These are phyloP conservation scores for Berberis thunbergii DNA, from an alignment of 164 flowering plant species.

Conservation along the genomic window DNA sequence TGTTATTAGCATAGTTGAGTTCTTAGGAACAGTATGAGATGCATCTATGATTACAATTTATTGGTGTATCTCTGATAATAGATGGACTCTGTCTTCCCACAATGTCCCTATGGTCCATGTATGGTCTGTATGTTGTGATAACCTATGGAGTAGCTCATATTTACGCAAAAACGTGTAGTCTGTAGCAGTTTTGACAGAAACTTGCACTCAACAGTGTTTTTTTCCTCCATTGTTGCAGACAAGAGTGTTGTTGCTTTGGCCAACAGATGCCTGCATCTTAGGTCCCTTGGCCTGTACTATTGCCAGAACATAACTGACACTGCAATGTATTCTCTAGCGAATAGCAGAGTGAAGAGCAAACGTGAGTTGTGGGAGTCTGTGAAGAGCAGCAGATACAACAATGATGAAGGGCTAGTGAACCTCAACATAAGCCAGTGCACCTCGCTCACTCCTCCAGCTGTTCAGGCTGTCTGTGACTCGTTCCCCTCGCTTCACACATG, in stretches of 20 bases:
- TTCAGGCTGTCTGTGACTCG: slow-evolving; percentile 90
- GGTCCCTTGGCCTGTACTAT: slow-evolving; percentile 83
- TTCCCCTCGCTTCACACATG: slow-evolving; percentile 93
- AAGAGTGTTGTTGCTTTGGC: slow-evolving; percentile 89
- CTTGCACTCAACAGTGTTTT: too few relatives aligned
- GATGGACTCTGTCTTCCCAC: too few relatives aligned
- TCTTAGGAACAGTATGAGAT: too few relatives aligned
- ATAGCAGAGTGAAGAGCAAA: slow-evolving; percentile 51
- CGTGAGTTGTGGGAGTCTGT: slow-evolving; percentile 47
- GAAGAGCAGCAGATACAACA: slow-evolving; percentile 16
- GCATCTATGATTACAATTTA: too few relatives aligned
- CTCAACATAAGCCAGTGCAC: slow-evolving; percentile 98
- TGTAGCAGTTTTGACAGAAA: too few relatives aligned
- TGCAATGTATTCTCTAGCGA: slow-evolving; percentile 92
- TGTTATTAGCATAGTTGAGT: too few relatives aligned
- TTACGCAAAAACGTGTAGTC: too few relatives aligned
- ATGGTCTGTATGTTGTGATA: too few relatives aligned
- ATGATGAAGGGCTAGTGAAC: slow-evolving; percentile 70
- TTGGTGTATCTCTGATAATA: too few relatives aligned
- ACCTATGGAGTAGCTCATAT: too few relatives aligned
- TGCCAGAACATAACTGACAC: slow-evolving; percentile 91
- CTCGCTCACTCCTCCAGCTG: slow-evolving; percentile 89
- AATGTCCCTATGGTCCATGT: too few relatives aligned
- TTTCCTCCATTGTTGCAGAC: slow-evolving; percentile 38
- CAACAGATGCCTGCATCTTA: slow-evolving; percentile 58